Evolutionary conservation across 164 flowering plant species (phyloP), one percentile per base, ranked within the genome.

Genomic region (Aristolochia contorta): DNA sequence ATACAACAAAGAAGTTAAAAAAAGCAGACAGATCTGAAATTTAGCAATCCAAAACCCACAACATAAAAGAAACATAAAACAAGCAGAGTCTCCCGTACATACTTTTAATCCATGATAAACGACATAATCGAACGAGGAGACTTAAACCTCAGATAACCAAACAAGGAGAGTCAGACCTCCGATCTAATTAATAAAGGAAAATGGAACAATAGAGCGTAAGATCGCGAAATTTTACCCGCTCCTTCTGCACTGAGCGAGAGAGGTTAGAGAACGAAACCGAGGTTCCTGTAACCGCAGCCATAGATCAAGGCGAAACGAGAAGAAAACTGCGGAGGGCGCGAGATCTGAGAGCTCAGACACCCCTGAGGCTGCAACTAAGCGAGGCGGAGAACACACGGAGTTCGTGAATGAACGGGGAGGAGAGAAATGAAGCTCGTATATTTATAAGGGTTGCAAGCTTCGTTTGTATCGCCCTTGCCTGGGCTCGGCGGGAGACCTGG

Each of bases 241-340:
- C 50, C 55, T 49, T 41, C n/a, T 32, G 25, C 33, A 52, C 21
- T 20, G 64, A 52, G 15, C 13, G 54, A 16, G 64, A 33, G 3
- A 47, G n/a, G 27, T 25, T 18, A 18, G 19, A 20, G 37, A 61
- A 1, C 13, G 22, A 14, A 25, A 61, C 33, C n/a, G 49, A 61
- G 37, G 64, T 30, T 33, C 64, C 64, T 14, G 32, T 46, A 41
- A 52, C 46, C 21, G 64, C 25, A 30, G 64, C 64, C 64, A 61
- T 61, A 20, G 64, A 32, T 33, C 18, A 12, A 27, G 22, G 30
- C 15, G 45, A 7, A 15, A 52, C 43, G 12, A 24, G 45, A 49
- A 0, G 2, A 12, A 27, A 49, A 46, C 9, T 12, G 25, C 2
- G 9, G 61, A 16, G 47, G 32, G 16, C 12, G 23, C 45, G 43